Conservation (phyloP, 257 asterid species). For the Paraleonurus japonicus region DNA sequence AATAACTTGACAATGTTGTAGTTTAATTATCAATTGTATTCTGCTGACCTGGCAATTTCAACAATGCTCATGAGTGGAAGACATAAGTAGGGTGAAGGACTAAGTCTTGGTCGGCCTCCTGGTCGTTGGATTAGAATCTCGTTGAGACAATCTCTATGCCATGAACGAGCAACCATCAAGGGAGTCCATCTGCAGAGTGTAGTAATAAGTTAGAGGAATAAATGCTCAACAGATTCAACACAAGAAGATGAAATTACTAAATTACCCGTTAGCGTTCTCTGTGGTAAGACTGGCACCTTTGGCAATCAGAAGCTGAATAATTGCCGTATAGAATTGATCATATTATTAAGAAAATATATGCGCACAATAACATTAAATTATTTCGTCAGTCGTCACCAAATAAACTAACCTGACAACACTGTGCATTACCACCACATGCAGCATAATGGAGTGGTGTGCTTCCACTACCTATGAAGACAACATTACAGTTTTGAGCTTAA, state of each 20-base stretch:
- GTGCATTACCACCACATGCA: conserved; percentile 91
- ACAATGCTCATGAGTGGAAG: conserved; percentile 86
- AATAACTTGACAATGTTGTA: neutral
- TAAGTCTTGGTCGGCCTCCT: conserved; percentile 42
- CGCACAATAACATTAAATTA: neutral
- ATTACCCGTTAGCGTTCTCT: conserved; percentile 70
- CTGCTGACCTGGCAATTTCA: conserved; percentile 68
- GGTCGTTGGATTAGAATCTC: conserved; percentile 54
- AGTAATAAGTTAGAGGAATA: conserved; percentile 4
- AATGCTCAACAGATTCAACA: neutral
- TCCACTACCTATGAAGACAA: conserved; percentile 70
- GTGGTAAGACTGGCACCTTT: conserved; percentile 67
- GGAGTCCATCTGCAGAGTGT: conserved; percentile 62
- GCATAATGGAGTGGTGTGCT: conserved; percentile 94
- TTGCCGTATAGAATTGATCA: neutral
- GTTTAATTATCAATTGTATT: neutral
- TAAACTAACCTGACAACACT: conserved; percentile 73
- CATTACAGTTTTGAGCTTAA: neutral
- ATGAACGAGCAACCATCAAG: conserved; percentile 84
- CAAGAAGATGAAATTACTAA: neutral
- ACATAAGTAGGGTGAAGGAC: conserved; percentile 62
- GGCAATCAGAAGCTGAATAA: conserved; percentile 69
- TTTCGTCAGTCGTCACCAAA: conserved; percentile 6
- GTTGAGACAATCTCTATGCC: conserved; percentile 81
- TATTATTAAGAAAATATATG: neutral